Evolutionary conservation across 1,139 yeast genomes (phyloP), one percentile per base, ranked within the genome.

Genomic region (Lodderomyces metapsilosis): DNA sequence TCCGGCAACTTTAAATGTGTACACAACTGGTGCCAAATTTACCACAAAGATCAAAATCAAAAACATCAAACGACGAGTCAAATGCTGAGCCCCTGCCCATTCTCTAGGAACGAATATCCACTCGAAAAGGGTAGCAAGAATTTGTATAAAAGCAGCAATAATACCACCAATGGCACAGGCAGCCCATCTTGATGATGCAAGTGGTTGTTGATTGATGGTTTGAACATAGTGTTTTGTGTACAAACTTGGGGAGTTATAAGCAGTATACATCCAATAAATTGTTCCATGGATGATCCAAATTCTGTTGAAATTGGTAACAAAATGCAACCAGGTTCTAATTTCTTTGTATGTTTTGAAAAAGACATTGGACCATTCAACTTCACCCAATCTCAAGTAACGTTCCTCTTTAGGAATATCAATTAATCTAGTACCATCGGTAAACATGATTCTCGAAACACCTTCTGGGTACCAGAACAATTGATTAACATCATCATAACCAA

Each of bases 391-490:
- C 58, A 82, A 76, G 64, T 80, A 94, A 65, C 98, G 86, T 66
- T 92, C 96, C 57, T 83, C 88, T 48, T 82, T 78, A 35, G 97
- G 95, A 57, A 89, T 70, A 57, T 94, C 98, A 43, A 92, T 88
- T 60, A 92, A 74, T 63, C 96, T 83, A 27, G 95, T 74, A 51
- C 95, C 96, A 63, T 92, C 98, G 61, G 85, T 91, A 59, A 91
- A 80, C 39, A 85, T 78, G 58, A 92, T 91, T 70, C 95, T 84
- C 48, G 94, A 86, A 56, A 92, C 86, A 75, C 98, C 99, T 70
- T 92, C 98, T 35, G 98, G 98, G 69, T 92, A 94, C 98, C 99
- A 92, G 71, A 92, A 92, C 56, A 92, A 79, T 74, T 94, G 99
- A 69, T 94, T 92, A 48, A 92, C 95, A 74, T 94, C 98, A 73